Percentiles rank a stretch among this genome's conserved stretches.
These are phyloP conservation scores for Suhomyces tanzawaensis DNA, from an alignment of 805 yeast genomes.

Conservation along the genomic window DNA sequence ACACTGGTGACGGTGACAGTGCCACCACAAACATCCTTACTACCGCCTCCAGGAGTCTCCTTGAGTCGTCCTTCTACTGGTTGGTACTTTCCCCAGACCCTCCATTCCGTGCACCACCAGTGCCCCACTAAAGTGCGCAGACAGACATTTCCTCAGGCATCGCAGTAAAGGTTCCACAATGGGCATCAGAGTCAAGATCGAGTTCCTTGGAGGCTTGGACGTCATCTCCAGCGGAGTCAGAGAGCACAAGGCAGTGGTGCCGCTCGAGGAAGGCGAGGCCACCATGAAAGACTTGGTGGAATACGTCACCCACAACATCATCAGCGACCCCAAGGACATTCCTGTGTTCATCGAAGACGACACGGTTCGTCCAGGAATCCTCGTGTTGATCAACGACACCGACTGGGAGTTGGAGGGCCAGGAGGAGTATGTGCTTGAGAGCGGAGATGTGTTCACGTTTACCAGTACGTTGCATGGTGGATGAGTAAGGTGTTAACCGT, in stretches of 20 bases:
- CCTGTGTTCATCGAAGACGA: conserved; percentile 81
- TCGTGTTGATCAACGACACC: conserved; percentile 87
- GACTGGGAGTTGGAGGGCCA: conserved; percentile 97
- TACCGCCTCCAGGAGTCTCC: too few relatives aligned
- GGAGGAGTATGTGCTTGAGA: conserved; percentile 72
- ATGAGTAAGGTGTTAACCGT: conserved; percentile 33
- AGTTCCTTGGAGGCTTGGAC: conserved; percentile 77
- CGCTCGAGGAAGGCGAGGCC: conserved; percentile 43
- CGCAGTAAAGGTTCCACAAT: too few relatives aligned
- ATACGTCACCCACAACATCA: conserved; percentile 51
- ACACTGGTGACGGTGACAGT: too few relatives aligned
- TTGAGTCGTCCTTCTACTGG: too few relatives aligned
- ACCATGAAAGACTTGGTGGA: conserved; percentile 53
- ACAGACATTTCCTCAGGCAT: too few relatives aligned
- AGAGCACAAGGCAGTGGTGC: conserved; percentile 46
- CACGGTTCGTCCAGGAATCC: conserved; percentile 84
- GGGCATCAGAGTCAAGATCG: conserved; percentile 39
- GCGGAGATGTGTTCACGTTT: conserved; percentile 76
- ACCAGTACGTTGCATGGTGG: conserved; percentile 97
- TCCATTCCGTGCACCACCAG: too few relatives aligned
- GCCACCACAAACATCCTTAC: too few relatives aligned
- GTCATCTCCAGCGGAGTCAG: conserved; percentile 64
- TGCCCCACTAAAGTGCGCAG: too few relatives aligned
- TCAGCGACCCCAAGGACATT: conserved; percentile 58
- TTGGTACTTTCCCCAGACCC: too few relatives aligned